These are phyloP conservation scores for Daldinia caldariorum DNA, from an alignment of 495 filamentous ascomycete genomes.

Conservation along the genomic window DNA sequence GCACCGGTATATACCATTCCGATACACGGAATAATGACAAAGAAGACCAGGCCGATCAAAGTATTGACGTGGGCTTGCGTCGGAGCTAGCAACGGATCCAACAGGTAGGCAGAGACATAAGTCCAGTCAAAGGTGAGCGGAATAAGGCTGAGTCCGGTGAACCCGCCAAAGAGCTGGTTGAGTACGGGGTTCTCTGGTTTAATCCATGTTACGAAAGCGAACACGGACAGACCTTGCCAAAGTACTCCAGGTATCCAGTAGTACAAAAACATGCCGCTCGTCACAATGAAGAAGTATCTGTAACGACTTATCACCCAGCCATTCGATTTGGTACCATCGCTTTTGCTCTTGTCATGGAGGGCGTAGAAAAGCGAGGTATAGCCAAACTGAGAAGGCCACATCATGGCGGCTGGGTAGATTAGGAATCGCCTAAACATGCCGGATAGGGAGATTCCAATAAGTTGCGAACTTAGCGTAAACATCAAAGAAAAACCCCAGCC, in stretches of 20 bases:
- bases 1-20: conserved; percentile 63
- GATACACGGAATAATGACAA: conserved; percentile 62
- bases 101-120: conserved; percentile 67
- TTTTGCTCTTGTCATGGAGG: conserved; percentile 66
- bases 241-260: conserved; percentile 68
- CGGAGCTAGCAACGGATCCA: conserved; percentile 66
- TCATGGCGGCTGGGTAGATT: conserved; percentile 69
- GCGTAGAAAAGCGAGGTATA: conserved; percentile 68
- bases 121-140: conserved; percentile 75
- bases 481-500: conserved; percentile 70
- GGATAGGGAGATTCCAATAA: conserved; percentile 71
- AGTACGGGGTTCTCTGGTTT: conserved; percentile 65
- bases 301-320: conserved; percentile 70
- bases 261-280: conserved; percentile 66
- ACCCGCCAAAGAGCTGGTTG: conserved; percentile 71
- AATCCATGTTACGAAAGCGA: conserved; percentile 65
- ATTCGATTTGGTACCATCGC: conserved; percentile 60
- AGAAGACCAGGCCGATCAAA: conserved; percentile 63
- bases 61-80: conserved; percentile 68
- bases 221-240: conserved; percentile 59
- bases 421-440: conserved; percentile 70
- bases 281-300: conserved; percentile 67
- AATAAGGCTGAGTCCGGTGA: conserved; percentile 67
- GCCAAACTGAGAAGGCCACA: conserved; percentile 69
- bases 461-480: conserved; percentile 70